Evolutionary conservation across 83 land plant genomes (phyloP).

Genomic region (Picea mariana): DNA sequence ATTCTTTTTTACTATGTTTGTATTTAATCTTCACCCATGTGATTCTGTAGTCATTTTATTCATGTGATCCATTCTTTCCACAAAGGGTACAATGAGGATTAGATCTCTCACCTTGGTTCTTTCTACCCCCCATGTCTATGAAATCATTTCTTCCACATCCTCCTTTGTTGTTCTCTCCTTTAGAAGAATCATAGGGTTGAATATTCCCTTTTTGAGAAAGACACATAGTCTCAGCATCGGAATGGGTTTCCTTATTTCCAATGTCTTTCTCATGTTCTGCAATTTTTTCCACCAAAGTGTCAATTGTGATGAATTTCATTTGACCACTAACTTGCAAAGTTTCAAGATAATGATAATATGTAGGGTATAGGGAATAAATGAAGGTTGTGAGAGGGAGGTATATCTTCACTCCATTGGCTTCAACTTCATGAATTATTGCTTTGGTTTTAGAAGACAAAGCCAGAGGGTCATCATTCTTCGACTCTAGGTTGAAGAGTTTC

Average conservation of each 20-base stretch:
- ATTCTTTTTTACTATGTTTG: no score
- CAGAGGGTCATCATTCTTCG: not conserved
- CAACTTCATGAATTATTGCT: no score
- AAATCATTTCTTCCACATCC: not conserved
- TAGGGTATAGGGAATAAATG: not conserved
- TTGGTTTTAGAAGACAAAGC: no score
- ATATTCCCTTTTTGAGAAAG: not conserved
- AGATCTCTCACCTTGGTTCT: not conserved
- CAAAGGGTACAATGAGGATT: not conserved
- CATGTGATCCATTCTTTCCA: no score
- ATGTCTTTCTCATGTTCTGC: not conserved
- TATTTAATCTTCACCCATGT: no score
- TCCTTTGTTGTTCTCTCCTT: not conserved
- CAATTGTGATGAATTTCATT: not conserved
- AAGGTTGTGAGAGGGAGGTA: no score
- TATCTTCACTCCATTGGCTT: no score
- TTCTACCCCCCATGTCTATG: not conserved
- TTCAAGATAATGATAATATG: not conserved
- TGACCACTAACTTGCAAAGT: not conserved
- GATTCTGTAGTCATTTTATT: no score
- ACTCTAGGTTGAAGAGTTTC: not conserved
- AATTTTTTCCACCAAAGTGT: not conserved
- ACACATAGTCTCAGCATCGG: not conserved
- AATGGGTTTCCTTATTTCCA: no score
- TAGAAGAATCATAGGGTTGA: not conserved